Percentiles rank a stretch among this genome's conserved stretches.
Evolutionary conservation across 202 grass and related monocot species (phyloP).

Genomic region (Cymbopogon flexuosus): DNA sequence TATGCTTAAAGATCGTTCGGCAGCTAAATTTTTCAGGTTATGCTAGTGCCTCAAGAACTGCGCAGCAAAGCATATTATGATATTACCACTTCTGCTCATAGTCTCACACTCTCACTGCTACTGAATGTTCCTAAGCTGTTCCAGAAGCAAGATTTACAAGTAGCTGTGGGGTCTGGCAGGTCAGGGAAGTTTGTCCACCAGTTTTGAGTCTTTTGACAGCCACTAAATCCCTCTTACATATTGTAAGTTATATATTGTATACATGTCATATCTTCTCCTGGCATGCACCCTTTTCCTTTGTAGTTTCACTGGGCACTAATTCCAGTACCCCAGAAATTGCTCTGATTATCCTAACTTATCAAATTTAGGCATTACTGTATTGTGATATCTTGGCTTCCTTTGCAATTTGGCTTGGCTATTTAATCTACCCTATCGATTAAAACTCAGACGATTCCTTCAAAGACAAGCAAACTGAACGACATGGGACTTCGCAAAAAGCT

Average conservation of each 20-base stretch:
- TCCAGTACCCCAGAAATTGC: neutral
- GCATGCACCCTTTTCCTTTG: neutral
- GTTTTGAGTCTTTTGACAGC: slow-evolving; percentile 54
- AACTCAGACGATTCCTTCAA: slow-evolving; percentile 53
- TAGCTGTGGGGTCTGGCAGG: slow-evolving; percentile 60
- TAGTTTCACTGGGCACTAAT: neutral
- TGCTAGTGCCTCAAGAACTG: slow-evolving; percentile 75
- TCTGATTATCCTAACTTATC: neutral
- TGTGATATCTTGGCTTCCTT: neutral
- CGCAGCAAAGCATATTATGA: slow-evolving; percentile 49
- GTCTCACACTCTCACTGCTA: slow-evolving; percentile 3
- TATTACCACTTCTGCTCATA: slow-evolving; percentile 21
- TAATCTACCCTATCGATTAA: slow-evolving; percentile 14
- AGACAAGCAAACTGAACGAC: slow-evolving; percentile 64
- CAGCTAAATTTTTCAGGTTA: slow-evolving; percentile 83
- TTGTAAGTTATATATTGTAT: slow-evolving; percentile 49
- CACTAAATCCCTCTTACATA: slow-evolving; percentile 87
- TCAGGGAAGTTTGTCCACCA: slow-evolving; percentile 92
- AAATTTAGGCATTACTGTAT: neutral
- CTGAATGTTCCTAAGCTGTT: slow-evolving; percentile 20
- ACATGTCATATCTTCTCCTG: neutral
- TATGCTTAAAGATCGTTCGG: slow-evolving; percentile 76
- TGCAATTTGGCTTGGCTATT: neutral
- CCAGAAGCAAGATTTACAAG: slow-evolving; percentile 16
- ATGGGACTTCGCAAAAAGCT: slow-evolving; percentile 65